Conservation (phyloP, 192 early-diverging fungal species). For the Backusella tuberculispora region DNA sequence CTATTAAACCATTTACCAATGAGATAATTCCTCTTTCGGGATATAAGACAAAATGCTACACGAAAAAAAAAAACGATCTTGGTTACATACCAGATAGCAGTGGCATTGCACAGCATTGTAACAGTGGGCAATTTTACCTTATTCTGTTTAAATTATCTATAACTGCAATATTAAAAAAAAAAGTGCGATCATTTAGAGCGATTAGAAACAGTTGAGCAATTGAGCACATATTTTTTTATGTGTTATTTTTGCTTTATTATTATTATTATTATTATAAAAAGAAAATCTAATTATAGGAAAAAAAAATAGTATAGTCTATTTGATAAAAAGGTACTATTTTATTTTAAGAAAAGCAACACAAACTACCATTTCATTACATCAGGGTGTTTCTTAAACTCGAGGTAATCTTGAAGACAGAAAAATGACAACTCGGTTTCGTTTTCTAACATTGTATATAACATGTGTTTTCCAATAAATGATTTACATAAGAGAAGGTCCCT, state of each 20-base stretch:
- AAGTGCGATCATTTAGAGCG: background rate
- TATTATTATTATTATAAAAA: background rate
- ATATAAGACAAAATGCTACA: too few species aligned
- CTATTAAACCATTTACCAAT: too few species aligned
- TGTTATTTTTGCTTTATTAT: background rate
- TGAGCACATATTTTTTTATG: background rate
- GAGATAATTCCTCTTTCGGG: too few species aligned
- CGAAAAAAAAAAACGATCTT: too few species aligned
- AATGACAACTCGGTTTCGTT: conserved; percentile 88
- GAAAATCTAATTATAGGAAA: conserved; percentile 7
- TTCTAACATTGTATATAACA: conserved; percentile 38
- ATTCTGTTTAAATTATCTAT: too few species aligned
- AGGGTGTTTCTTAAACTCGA: conserved; percentile 73
- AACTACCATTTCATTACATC: conserved; percentile 75
- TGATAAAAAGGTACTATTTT: too few species aligned
- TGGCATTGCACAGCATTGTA: too few species aligned
- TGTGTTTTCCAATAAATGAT: too few species aligned
- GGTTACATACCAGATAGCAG: too few species aligned
- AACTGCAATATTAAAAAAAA: too few species aligned
- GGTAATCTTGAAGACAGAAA: conserved; percentile 75
- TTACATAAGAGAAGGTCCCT: background rate
- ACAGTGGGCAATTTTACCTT: too few species aligned
- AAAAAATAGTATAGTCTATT: background rate
- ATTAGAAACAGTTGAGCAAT: background rate
- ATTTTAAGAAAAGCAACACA: conserved; percentile 11